phyloP scores from a whole-genome alignment of 208 protist species.

The Angomonas ambiguus region DNA sequence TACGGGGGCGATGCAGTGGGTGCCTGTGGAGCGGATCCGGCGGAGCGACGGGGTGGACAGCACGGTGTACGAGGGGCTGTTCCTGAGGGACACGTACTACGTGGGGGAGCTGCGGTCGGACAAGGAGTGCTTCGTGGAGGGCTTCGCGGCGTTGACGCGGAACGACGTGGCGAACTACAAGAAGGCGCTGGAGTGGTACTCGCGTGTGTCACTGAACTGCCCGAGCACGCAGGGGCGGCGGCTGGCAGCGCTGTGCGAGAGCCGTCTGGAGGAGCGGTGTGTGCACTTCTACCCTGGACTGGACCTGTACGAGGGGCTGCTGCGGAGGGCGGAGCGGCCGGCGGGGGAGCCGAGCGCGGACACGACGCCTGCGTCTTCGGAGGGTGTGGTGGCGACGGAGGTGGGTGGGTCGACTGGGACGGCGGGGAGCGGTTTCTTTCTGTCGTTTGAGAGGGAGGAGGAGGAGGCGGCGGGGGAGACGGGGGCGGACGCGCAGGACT shows the following conservation, averaged over 20 bases:
- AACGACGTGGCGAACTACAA: slow-evolving; percentile 59
- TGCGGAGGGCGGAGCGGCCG: slow-evolving; percentile 23
- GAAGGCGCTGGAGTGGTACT: slow-evolving; percentile 19
- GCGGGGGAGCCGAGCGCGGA: slow-evolving; percentile 7
- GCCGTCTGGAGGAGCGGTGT: slow-evolving; percentile 14
- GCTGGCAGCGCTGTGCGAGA: slow-evolving; percentile 25
- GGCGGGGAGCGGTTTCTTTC: not conserved
- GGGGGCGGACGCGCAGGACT: slow-evolving; percentile 16
- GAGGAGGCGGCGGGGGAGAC: slow-evolving; percentile 8
- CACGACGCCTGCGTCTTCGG: not conserved
- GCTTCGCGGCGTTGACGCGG: slow-evolving; percentile 30
- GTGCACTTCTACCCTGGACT: slow-evolving; percentile 18
- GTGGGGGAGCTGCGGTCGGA: slow-evolving; percentile 27
- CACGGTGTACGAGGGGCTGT: slow-evolving; percentile 20
- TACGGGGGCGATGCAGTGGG: slow-evolving; percentile 28
- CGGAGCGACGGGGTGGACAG: slow-evolving; percentile 40
- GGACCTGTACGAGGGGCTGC: slow-evolving; percentile 17
- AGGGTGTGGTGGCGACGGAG: not conserved
- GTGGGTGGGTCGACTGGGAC: not conserved
- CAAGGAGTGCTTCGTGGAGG: not conserved
- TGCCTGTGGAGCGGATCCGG: slow-evolving; percentile 58
- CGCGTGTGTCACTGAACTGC: not conserved
- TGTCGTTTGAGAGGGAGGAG: not conserved
- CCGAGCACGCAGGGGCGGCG: slow-evolving; percentile 21
- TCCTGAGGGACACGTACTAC: slow-evolving; percentile 20